phyloP scores from a whole-genome alignment of 306 rosid genomes.

The Oemleria cerasiformis region DNA sequence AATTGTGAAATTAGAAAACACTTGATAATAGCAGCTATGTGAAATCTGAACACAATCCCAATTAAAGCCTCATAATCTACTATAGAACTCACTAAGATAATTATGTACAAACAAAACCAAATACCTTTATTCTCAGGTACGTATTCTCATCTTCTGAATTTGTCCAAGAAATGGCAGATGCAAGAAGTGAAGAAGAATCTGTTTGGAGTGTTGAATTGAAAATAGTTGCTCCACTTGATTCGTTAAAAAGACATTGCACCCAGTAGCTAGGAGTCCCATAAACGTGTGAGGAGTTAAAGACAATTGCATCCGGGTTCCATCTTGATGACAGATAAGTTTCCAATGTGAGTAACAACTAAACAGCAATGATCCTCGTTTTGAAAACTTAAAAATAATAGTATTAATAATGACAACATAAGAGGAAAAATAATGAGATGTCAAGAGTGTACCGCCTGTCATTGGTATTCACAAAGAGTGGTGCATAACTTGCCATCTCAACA shows the following conservation, averaged over 20 bases:
- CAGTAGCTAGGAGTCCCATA: slow-evolving; percentile 97
- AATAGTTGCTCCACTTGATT: slow-evolving; percentile 83
- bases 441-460: slow-evolving; percentile 64
- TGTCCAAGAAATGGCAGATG: slow-evolving; percentile 63
- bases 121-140: slow-evolving; percentile 68
- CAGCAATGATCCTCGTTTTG: slow-evolving; percentile 2
- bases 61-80: no score
- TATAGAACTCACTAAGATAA: no score
- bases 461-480: slow-evolving; percentile 85
- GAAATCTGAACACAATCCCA: background rate
- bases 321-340: slow-evolving; percentile 34
- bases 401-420: no score
- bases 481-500: slow-evolving; percentile 84
- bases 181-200: slow-evolving; percentile 38
- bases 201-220: slow-evolving; percentile 51
- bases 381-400: background rate
- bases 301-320: slow-evolving; percentile 96
- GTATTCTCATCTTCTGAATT: slow-evolving; percentile 24
- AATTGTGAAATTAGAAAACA: background rate
- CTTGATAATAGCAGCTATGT: background rate
- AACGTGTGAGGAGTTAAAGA: slow-evolving; percentile 62
- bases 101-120: background rate
- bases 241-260: slow-evolving; percentile 63
- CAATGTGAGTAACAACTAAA: slow-evolving; percentile 24
- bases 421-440: background rate